Conservation (phyloP, 192 early-diverging fungal species). For the Pilaira anomala region DNA sequence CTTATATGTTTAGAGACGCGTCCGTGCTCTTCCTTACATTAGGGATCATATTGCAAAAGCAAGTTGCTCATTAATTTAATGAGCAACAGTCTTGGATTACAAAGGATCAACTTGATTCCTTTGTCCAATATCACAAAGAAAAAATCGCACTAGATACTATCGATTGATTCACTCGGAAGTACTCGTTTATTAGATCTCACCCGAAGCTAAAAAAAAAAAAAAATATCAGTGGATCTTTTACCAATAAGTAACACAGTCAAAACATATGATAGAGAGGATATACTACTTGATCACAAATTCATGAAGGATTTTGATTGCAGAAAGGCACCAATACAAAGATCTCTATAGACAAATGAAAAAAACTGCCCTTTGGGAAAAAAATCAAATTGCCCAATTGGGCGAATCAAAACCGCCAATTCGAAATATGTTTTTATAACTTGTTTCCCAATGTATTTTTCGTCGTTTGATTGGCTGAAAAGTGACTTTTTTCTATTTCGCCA, state of each 20-base stretch:
- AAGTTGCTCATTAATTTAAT: too few species aligned
- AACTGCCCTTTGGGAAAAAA: too few species aligned
- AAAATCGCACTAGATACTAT: constrained; percentile 11
- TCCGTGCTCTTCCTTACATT: constrained; percentile 6
- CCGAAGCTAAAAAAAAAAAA: constrained; percentile 17
- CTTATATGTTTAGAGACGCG: constrained; percentile 8
- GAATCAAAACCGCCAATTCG: too few species aligned
- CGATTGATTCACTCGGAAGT: constrained; percentile 7
- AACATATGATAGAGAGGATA: constrained; percentile 14
- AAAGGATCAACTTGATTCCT: too few species aligned
- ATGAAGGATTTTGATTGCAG: constrained; percentile 16
- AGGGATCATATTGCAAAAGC: too few species aligned
- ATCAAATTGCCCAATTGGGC: too few species aligned
- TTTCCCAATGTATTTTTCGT: too few species aligned
- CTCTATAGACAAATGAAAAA: constrained; percentile 10
- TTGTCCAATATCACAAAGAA: constrained; percentile 12
- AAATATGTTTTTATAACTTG: too few species aligned
- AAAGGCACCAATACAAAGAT: constrained; percentile 14
- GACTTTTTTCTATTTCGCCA: too few species aligned
- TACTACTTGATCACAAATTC: constrained; percentile 12
- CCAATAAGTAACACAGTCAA: constrained; percentile 8
- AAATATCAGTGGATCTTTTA: constrained; percentile 9
- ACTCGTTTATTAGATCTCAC: constrained; percentile 9
- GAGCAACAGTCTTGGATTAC: too few species aligned
- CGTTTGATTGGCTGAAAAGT: too few species aligned